Conservation (phyloP, 768 basidiomycete species). For the Tephrocybe sp. region DNA sequence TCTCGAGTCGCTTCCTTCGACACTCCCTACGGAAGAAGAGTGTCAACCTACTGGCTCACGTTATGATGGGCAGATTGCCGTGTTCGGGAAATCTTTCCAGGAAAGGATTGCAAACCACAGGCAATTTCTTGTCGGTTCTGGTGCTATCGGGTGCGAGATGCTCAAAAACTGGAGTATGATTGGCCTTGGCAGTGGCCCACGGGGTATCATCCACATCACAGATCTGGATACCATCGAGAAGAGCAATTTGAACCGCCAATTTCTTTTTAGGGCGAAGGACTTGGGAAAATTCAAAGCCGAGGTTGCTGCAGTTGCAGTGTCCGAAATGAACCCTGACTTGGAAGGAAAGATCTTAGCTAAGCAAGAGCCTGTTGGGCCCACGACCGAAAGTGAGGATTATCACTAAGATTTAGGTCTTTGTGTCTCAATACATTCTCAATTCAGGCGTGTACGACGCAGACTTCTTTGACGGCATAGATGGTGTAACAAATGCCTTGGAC, state of each 20-base stretch:
- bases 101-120: slow-evolving; percentile 85
- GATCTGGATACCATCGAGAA: slow-evolving; percentile 99
- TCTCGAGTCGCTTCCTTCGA: slow-evolving; percentile 84
- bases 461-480: slow-evolving; percentile 88
- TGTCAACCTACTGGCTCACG: slow-evolving; percentile 79
- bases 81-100: slow-evolving; percentile 93
- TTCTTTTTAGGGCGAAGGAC: slow-evolving; percentile 96
- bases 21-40: slow-evolving; percentile 77
- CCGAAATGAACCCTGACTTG: slow-evolving; percentile 94
- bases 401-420: too few species aligned
- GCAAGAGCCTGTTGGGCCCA: slow-evolving; percentile 91
- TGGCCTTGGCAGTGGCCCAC: slow-evolving; percentile 80
- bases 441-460: slow-evolving; percentile 84
- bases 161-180: slow-evolving; percentile 99
- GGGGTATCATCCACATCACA: slow-evolving; percentile 87
- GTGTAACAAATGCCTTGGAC: slow-evolving; percentile 96
- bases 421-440: too few species aligned
- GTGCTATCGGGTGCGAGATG: slow-evolving; percentile 99
- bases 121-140: slow-evolving; percentile 98
- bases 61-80: slow-evolving; percentile 94
- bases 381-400: slow-evolving; percentile 78
- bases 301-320: slow-evolving; percentile 86
- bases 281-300: slow-evolving; percentile 97
- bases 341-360: slow-evolving; percentile 82
- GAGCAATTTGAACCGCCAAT: slow-evolving; percentile 97